A percentile compares a stretch with the other conserved stretches of the same genome.
These are phyloP conservation scores for Trypanosoma avium DNA, from an alignment of 208 protist species.

Conservation along the genomic window DNA sequence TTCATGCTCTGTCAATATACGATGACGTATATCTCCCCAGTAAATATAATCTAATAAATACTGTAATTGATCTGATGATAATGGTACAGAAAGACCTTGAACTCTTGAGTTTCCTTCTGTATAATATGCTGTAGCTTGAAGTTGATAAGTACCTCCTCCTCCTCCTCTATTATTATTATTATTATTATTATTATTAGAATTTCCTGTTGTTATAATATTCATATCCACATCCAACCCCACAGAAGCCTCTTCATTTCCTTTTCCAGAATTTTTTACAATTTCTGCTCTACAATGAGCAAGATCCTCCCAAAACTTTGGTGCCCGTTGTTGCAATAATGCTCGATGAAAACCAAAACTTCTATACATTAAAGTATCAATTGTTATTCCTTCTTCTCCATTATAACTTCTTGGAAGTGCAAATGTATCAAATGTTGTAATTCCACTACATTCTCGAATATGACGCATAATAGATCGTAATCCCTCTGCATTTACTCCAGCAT, in stretches of 20 bases:
- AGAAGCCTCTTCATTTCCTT: not conserved
- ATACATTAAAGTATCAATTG: slow-evolving; percentile 10
- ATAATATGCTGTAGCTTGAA: slow-evolving; percentile 58
- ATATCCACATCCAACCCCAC: not conserved
- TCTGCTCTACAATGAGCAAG: slow-evolving; percentile 58
- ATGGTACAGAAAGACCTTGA: slow-evolving; percentile 45
- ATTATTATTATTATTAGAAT: not conserved
- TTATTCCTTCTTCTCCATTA: slow-evolving; percentile 26
- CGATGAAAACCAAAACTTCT: slow-evolving; percentile 56
- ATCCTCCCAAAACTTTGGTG: slow-evolving; percentile 58
- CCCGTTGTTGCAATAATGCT: slow-evolving; percentile 65
- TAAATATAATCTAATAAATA: slow-evolving; percentile 70
- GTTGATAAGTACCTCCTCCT: slow-evolving; percentile 32
- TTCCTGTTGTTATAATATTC: not conserved
- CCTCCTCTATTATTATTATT: not conserved
- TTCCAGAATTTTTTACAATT: not conserved
- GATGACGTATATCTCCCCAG: slow-evolving; percentile 59
- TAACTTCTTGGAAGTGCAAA: slow-evolving; percentile 44
- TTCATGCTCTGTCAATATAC: slow-evolving; percentile 51
- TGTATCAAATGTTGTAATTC: slow-evolving; percentile 36
- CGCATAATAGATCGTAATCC: slow-evolving; percentile 34
- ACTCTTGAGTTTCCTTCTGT: slow-evolving; percentile 69
- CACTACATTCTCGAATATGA: slow-evolving; percentile 32
- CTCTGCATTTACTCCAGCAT: slow-evolving; percentile 22
- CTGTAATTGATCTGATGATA: slow-evolving; percentile 55